Conservation (phyloP, 345 rosid species). For the Pelargonium nanum region DNA sequence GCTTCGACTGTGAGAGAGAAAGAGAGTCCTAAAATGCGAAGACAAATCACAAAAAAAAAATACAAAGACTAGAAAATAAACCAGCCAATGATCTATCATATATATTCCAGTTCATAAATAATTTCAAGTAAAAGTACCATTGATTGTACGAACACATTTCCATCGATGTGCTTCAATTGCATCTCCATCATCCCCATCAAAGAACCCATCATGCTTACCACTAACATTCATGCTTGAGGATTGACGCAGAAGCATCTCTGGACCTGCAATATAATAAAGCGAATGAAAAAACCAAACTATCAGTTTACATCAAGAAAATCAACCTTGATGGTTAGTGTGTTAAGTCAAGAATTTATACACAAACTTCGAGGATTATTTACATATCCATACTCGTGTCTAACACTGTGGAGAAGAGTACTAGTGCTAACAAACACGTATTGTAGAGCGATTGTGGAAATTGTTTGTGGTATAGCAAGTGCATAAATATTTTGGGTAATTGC, state of each 20-base stretch:
- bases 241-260: slow-evolving; percentile 70
- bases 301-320: neutral
- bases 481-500: too few relatives aligned
- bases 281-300: neutral
- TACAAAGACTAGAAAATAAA: neutral
- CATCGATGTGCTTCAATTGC: slow-evolving; percentile 78
- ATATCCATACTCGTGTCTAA: too few relatives aligned
- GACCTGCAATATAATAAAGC: slow-evolving; percentile 40
- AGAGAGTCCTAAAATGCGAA: neutral
- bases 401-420: too few relatives aligned
- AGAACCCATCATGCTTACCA: slow-evolving; percentile 30
- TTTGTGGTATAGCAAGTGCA: too few relatives aligned
- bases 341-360: too few relatives aligned
- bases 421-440: too few relatives aligned
- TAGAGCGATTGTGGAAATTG: too few relatives aligned
- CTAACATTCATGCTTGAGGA: slow-evolving; percentile 41
- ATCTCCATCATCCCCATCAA: slow-evolving; percentile 69
- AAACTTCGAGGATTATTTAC: too few relatives aligned
- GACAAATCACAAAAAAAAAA: neutral
- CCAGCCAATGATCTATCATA: neutral
- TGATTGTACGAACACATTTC: slow-evolving; percentile 80
- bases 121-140: slow-evolving; percentile 35
- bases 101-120: neutral
- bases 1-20: neutral
- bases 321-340: neutral